phyloP scores from a whole-genome alignment of 2,329 filamentous ascomycete genomes.

The Rhinocladiella similis region DNA sequence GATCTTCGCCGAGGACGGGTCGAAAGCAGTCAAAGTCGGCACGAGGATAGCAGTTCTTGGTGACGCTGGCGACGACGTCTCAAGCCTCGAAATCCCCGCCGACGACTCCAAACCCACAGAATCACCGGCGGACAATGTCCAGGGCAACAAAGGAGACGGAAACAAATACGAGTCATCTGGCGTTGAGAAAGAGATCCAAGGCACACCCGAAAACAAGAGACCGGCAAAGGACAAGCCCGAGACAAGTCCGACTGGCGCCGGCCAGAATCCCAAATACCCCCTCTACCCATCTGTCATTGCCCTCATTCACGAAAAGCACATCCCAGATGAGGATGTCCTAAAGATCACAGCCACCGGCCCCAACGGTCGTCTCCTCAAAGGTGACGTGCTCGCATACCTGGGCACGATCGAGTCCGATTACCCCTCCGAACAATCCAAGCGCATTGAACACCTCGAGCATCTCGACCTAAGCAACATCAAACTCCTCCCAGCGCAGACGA shows the following conservation, averaged over 20 bases:
- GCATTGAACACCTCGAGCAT: constrained; percentile 73
- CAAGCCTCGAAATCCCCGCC: constrained; percentile 70
- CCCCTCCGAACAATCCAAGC: constrained; percentile 68
- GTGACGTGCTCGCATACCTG: constrained; percentile 87
- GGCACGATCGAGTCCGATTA: constrained; percentile 73
- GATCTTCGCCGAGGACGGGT: constrained; percentile 69
- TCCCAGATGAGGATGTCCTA: constrained; percentile 72
- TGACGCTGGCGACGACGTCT: constrained; percentile 77
- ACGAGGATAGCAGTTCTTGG: constrained; percentile 79
- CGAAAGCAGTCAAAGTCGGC: constrained; percentile 76
- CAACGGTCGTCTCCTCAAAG: constrained; percentile 85
- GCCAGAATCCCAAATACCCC: constrained; percentile 48
- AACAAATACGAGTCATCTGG: constrained; percentile 19
- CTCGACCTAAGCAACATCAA: constrained; percentile 97
- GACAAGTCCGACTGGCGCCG: constrained; percentile 25
- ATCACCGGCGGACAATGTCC: constrained; percentile 25
- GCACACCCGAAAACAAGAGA: constrained; percentile 24
- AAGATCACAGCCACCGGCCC: constrained; percentile 88
- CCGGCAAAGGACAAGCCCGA: constrained; percentile 24
- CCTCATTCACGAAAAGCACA: constrained; percentile 74
- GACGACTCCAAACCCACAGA: constrained; percentile 52
- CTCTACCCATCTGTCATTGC: constrained; percentile 76
- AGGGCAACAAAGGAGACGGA: constrained; percentile 16
- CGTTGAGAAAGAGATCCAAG: constrained; percentile 30
- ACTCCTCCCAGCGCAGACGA: constrained; percentile 54